A percentile compares a stretch with the other conserved stretches of the same genome.
phyloP scores from a whole-genome alignment of 2,329 filamentous ascomycete species.

The Ceratocystis cubensis region DNA sequence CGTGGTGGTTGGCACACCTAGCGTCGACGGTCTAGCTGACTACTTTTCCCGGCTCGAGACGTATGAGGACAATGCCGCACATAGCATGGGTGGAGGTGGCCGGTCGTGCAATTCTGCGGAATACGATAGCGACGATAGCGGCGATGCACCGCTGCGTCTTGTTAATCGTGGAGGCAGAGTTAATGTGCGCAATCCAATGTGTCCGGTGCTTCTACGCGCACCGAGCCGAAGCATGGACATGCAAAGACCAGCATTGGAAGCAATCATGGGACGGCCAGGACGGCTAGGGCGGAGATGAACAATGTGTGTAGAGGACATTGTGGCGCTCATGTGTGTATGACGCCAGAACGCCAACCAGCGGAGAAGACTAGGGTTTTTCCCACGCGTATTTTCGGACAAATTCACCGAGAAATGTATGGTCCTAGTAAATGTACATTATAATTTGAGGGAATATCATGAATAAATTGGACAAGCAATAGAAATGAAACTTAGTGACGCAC shows the following conservation, averaged over 20 bases:
- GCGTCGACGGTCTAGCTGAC: conserved; percentile 62
- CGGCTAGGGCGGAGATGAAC: conserved; percentile 13
- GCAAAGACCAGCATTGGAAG: conserved; percentile 31
- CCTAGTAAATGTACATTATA: not conserved
- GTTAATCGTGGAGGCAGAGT: conserved; percentile 42
- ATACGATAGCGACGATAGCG: conserved; percentile 27
- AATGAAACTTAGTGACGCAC: not conserved
- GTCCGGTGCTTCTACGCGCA: conserved; percentile 40
- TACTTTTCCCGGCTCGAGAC: conserved; percentile 74
- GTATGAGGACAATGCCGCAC: conserved; percentile 39
- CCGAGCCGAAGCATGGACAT: conserved; percentile 47
- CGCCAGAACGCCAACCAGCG: too few species aligned
- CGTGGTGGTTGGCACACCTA: conserved; percentile 55
- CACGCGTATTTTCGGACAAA: too few species aligned
- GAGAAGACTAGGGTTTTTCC: not conserved
- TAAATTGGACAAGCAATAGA: not conserved
- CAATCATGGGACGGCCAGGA: conserved; percentile 28
- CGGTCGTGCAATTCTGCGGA: conserved; percentile 24
- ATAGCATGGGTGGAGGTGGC: conserved; percentile 23
- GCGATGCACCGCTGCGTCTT: conserved; percentile 33
- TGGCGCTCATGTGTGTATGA: not conserved
- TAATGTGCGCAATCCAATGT: conserved; percentile 45
- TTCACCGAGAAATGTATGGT: not conserved
- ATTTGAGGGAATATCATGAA: not conserved
- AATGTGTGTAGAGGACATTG: not conserved